phyloP scores from a whole-genome alignment of 2,329 filamentous ascomycete species.

The Xylaria sp. region DNA sequence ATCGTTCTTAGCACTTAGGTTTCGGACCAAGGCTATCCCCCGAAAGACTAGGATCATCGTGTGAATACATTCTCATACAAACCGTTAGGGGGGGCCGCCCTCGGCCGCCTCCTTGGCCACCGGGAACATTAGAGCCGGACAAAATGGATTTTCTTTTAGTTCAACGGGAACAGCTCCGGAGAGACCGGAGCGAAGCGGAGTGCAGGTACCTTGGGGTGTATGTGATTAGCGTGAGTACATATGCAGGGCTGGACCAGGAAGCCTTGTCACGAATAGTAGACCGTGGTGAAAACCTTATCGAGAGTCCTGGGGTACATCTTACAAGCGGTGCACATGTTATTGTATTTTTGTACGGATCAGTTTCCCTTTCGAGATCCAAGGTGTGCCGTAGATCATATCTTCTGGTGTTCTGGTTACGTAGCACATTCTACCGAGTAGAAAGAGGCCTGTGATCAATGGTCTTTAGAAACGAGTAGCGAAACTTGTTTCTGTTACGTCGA shows the following conservation, averaged over 20 bases:
- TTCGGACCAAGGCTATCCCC: neutral
- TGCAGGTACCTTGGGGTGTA: slow-evolving; percentile 3
- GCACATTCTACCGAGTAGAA: neutral
- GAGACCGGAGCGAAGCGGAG: neutral
- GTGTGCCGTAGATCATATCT: neutral
- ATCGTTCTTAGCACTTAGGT: neutral
- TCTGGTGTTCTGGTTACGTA: neutral
- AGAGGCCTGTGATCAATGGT: neutral
- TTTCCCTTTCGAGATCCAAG: neutral
- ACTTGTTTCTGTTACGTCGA: neutral
- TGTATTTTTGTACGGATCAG: neutral
- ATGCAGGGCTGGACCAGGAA: neutral
- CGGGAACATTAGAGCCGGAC: neutral
- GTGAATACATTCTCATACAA: neutral
- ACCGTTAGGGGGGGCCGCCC: neutral
- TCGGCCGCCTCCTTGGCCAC: neutral
- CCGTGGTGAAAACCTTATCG: slow-evolving; percentile 24
- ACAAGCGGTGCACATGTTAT: neutral
- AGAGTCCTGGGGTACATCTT: neutral
- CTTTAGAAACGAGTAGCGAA: slow-evolving; percentile 6
- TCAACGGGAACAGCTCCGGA: no score
- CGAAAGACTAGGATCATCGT: slow-evolving; percentile 8
- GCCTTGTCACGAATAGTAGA: slow-evolving; percentile 9
- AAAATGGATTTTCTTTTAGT: neutral
- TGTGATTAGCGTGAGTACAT: neutral